These are phyloP conservation scores for Candida endomychidarum DNA, from an alignment of 805 yeast species.

Conservation along the genomic window DNA sequence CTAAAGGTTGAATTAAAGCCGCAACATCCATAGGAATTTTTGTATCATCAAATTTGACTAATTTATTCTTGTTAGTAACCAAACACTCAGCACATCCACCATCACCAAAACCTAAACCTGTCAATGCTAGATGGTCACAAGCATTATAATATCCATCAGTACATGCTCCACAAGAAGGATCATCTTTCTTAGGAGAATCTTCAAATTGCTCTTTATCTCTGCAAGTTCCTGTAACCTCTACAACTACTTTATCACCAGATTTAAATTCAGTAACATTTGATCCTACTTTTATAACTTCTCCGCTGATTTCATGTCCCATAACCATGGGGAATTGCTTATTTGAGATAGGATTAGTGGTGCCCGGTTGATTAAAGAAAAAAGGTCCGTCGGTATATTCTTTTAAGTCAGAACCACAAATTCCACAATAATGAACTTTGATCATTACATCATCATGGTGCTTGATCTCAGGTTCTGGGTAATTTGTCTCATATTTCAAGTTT, in stretches of 20 bases:
- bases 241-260: slow-evolving; percentile 64
- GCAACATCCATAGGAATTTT: slow-evolving; percentile 44
- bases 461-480: slow-evolving; percentile 29
- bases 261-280: slow-evolving; percentile 47
- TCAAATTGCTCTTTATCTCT: slow-evolving; percentile 44
- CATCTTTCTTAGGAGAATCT: slow-evolving; percentile 25
- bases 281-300: slow-evolving; percentile 61
- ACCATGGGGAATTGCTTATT: slow-evolving; percentile 37
- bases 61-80: slow-evolving; percentile 41
- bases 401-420: slow-evolving; percentile 63
- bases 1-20: slow-evolving; percentile 57
- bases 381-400: slow-evolving; percentile 61
- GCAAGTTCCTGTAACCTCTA: slow-evolving; percentile 64
- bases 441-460: slow-evolving; percentile 46
- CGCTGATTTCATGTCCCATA: slow-evolving; percentile 67
- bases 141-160: slow-evolving; percentile 50
- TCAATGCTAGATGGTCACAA: slow-evolving; percentile 48
- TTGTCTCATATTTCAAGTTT: slow-evolving; percentile 17
- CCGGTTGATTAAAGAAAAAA: slow-evolving; percentile 50
- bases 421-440: slow-evolving; percentile 59
- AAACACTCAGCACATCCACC: slow-evolving; percentile 57
- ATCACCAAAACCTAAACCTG: slow-evolving; percentile 56
- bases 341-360: slow-evolving; percentile 49
- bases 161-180: slow-evolving; percentile 47
- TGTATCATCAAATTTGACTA: slow-evolving; percentile 40